Conservation (phyloP, 495 filamentous ascomycete genomes). For the Talaromyces thailandensis region DNA sequence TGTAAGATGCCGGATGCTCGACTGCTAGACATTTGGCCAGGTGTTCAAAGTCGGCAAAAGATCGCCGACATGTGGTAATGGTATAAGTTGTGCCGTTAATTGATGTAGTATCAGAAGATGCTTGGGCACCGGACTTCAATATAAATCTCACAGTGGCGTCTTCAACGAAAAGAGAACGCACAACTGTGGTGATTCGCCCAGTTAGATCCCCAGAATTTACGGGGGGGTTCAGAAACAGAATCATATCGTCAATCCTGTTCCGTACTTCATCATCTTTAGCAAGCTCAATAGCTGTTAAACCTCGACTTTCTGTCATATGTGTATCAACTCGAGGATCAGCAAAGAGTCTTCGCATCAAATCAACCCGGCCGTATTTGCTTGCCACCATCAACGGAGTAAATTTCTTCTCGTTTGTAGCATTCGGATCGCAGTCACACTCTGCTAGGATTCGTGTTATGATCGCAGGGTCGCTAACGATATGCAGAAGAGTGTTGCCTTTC, state of each 20-base stretch:
- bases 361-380: conserved; percentile 95
- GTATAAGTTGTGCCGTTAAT: conserved; percentile 53
- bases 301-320: conserved; percentile 73
- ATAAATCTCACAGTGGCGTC: conserved; percentile 90
- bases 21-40: conserved; percentile 77
- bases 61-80: conserved; percentile 90
- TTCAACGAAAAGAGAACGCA: conserved; percentile 96
- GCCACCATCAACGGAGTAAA: conserved; percentile 97
- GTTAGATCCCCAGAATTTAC: conserved; percentile 45
- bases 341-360: conserved; percentile 84
- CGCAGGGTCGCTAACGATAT: conserved; percentile 81
- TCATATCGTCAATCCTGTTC: conserved; percentile 90
- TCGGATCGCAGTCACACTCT: conserved; percentile 85
- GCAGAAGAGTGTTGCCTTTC: conserved; percentile 89
- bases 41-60: conserved; percentile 83
- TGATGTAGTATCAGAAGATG: conserved; percentile 24
- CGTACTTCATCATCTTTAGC: conserved; percentile 98
- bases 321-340: conserved; percentile 80
- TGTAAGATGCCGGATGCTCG: conserved; percentile 92
- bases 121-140: conserved; percentile 82
- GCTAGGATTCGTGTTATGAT: conserved; percentile 66
- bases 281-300: conserved; percentile 89
- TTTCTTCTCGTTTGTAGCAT: conserved; percentile 89
- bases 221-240: conserved; percentile 62
- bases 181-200: conserved; percentile 82